Base-by-base conservation (phyloP, 345 rosid species). In the Arabidopsis thaliana region DNA sequence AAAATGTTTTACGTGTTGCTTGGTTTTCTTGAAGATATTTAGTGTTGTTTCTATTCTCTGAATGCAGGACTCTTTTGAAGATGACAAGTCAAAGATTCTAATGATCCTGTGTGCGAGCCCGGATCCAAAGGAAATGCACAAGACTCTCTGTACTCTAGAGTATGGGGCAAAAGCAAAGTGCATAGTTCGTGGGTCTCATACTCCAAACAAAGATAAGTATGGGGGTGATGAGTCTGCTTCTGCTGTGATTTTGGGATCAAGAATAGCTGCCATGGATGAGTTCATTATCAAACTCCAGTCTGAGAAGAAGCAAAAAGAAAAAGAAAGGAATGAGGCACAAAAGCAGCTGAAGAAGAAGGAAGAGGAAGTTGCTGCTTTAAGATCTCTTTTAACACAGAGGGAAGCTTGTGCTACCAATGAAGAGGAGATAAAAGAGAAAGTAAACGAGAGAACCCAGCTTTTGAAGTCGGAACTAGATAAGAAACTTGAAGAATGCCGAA, bases 101-200 rank as follows among this genome's bases (percentile, higher is more conserved):
- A 95, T 92, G 99, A 87, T 95, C 38, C 78, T 95, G 11, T 95
- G 99, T 85, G 97, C 97, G 30, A 95, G 97, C 71, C 99, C 99
- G 24, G 99, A 95, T 78, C 97, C 91, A 1, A 92, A 89, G 74
- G 99, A 95, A 71, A 77, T 90, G 76, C 93, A 95, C 82, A 95
- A 87, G 86, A 95, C 99, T n/a, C 81, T 92, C 36, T 95, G 97
- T 79, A 95, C 99, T 24, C 85, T 95, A 25, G 99, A 95, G 74
- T 95, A 95, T 73, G 99, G 99, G 40, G 97, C 99, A 20, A 95
- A 95, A 80, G 99, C 99, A 5, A 95, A 95, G 73, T 95, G 99
- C 64, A 95, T 95, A 40, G 80, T 92, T 40, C 96, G 97, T 20
- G 97, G 97, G 42, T 86, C 93, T 59, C 97, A 87, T 69, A 90